These are phyloP conservation scores for Cystofilobasidium ferigula DNA, from an alignment of 768 basidiomycete species.

Conservation along the genomic window DNA sequence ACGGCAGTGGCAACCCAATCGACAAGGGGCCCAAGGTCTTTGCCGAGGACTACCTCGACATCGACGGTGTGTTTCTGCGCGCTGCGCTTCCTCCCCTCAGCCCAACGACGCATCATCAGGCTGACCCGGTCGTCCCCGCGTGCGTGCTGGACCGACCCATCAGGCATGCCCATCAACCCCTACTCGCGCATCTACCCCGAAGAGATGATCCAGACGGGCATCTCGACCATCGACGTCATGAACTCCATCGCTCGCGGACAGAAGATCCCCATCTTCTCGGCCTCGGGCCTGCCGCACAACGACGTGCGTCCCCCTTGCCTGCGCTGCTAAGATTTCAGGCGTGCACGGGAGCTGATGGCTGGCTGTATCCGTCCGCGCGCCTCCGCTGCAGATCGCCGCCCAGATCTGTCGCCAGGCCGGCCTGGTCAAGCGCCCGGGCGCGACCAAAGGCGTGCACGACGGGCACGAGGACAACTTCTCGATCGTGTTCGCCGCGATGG, in stretches of 20 bases:
- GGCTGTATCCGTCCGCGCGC: constrained; percentile 5
- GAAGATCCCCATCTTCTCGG: constrained; percentile 99
- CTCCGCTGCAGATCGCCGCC: constrained; percentile 70
- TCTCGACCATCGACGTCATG: constrained; percentile 61
- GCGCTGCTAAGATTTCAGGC: too few species aligned
- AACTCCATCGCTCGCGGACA: constrained; percentile 98
- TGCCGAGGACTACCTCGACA: constrained; percentile 97
- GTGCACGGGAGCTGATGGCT: constrained; percentile 17
- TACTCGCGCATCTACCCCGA: constrained; percentile 87
- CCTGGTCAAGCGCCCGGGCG: constrained; percentile 73
- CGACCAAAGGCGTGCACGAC: constrained; percentile 89
- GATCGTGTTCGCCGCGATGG: constrained; percentile 99
- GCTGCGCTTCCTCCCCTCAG: not conserved
- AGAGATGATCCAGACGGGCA: constrained; percentile 99
- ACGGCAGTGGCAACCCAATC: constrained; percentile 94
- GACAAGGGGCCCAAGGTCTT: constrained; percentile 98
- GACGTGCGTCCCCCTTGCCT: constrained; percentile 50
- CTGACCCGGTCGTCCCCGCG: too few species aligned
- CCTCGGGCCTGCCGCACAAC: constrained; percentile 96
- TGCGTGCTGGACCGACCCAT: not conserved
- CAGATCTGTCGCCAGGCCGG: constrained; percentile 99
- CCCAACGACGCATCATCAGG: too few species aligned
- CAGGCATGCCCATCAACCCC: constrained; percentile 83
- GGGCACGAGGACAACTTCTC: constrained; percentile 99
- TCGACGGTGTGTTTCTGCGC: constrained; percentile 79